Evolutionary conservation across 148 eudicot genomes (phyloP), one percentile per base, ranked within the genome.

Genomic region (Rhododendron vialii): DNA sequence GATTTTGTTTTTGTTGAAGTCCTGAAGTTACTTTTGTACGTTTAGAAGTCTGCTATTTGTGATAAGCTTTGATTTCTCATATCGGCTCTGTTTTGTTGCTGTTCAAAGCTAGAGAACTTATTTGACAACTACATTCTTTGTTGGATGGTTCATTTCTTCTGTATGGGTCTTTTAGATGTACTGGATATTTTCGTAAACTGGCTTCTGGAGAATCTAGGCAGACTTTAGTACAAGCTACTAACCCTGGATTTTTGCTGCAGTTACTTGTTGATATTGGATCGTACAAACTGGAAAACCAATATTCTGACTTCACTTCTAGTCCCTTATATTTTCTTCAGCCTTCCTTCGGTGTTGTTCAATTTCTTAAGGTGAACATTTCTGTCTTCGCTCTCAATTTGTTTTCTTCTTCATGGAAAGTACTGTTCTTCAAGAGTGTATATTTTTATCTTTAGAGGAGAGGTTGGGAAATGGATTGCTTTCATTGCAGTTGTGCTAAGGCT

Each of bases 261-360:
- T 63, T 96, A 96, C 84, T 89, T 96, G 96, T 78, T 96, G 93
- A 90, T 95, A 69, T 83, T 96, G 92, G 99, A 95, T 86, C 91
- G 97, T 51, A 96, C 99, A 30, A 91, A 96, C 82, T 96, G 98
- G 99, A 96, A 93, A 90, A 91, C 94, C 53, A 95, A 96, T 91
- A 95, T 96, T 93, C 91, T 95, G 78, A 96, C 98, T 41, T 87
- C 95, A 79, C 98, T 95, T 30, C 85, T 96, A 81, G 90, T 96
- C 30, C 99, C 99, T 43, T 96, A 95, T 83, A 93, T 95, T 74
- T 96, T 96, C 88, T 86, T 96, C 17, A 95, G 97, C 83, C 92
- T 96, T 85, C 99, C 99, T 59, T 36, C 85, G 0, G 87, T 80
- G 8, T 18, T 92, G 35, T 95, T 96, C 87, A 41, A 88, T 86